Evolutionary conservation across 352 stramenopile genomes (phyloP).

Genomic region (Aphanomyces stellatus): DNA sequence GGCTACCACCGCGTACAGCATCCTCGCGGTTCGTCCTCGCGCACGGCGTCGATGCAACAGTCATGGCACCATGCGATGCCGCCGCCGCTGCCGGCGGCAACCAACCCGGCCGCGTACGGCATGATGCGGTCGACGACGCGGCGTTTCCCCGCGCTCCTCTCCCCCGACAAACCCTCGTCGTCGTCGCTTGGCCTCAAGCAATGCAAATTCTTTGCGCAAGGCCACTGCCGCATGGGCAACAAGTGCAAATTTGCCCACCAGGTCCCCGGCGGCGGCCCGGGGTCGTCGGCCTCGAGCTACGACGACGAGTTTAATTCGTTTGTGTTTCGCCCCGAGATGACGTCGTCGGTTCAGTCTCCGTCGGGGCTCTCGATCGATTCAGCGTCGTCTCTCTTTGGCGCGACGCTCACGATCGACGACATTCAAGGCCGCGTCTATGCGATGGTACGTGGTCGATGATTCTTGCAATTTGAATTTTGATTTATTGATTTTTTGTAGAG

Average conservation of each 20-base stretch:
- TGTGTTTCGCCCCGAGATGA: background rate
- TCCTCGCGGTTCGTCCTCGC: too few relatives aligned
- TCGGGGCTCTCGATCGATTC: background rate
- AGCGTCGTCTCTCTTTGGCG: constrained; percentile 25
- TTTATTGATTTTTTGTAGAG: constrained; percentile 28
- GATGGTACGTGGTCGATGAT: constrained; percentile 28
- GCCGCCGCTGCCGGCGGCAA: background rate
- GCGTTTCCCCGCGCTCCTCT: background rate
- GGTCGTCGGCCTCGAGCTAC: constrained; percentile 13
- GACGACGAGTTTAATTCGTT: constrained; percentile 21
- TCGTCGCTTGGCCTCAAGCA: too few relatives aligned
- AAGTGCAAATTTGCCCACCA: constrained; percentile 80
- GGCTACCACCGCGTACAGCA: too few relatives aligned
- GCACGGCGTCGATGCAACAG: too few relatives aligned
- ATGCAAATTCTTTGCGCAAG: constrained; percentile 80
- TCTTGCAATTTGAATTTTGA: background rate
- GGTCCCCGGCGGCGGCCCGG: background rate
- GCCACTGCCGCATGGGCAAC: constrained; percentile 74
- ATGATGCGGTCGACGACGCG: background rate
- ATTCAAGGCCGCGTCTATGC: constrained; percentile 71
- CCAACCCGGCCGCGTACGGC: background rate
- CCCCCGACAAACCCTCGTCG: background rate
- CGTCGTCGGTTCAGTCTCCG: too few relatives aligned
- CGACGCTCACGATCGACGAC: constrained; percentile 54
- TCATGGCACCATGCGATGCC: background rate